These are phyloP conservation scores for Coniochaeta sp. DNA, from an alignment of 2,329 filamentous ascomycete species.

Conservation along the genomic window DNA sequence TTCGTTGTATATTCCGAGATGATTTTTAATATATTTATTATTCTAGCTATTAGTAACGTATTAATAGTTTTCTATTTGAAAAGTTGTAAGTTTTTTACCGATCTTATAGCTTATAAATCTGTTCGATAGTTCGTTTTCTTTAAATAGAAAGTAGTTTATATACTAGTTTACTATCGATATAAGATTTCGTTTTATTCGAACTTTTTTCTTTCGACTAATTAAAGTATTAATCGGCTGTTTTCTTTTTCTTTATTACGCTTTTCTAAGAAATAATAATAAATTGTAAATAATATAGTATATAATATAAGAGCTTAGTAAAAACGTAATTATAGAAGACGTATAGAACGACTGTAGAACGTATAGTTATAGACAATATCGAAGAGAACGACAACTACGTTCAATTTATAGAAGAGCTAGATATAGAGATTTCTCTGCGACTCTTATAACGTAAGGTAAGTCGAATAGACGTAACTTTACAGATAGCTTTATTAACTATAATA, in stretches of 20 bases:
- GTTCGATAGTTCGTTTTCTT: neutral
- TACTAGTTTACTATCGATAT: neutral
- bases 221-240: neutral
- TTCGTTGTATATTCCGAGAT: conserved; percentile 2
- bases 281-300: neutral
- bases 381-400: too few relatives aligned
- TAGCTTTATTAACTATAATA: neutral
- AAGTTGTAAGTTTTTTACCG: neutral
- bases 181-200: neutral
- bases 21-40: conserved; percentile 4
- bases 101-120: neutral
- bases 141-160: neutral
- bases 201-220: neutral
- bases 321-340: too few relatives aligned
- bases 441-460: too few relatives aligned
- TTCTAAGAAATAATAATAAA: neutral
- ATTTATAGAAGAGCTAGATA: too few relatives aligned
- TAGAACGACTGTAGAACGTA: too few relatives aligned
- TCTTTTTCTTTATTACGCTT: neutral
- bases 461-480: too few relatives aligned
- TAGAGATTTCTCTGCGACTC: too few relatives aligned
- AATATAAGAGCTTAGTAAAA: neutral
- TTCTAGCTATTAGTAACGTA: too few relatives aligned
- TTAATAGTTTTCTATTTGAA: too few relatives aligned
- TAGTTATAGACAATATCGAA: too few relatives aligned